Base-by-base conservation (phyloP, 2,329 filamentous ascomycete species). In the Cladophialophora bantiana region DNA sequence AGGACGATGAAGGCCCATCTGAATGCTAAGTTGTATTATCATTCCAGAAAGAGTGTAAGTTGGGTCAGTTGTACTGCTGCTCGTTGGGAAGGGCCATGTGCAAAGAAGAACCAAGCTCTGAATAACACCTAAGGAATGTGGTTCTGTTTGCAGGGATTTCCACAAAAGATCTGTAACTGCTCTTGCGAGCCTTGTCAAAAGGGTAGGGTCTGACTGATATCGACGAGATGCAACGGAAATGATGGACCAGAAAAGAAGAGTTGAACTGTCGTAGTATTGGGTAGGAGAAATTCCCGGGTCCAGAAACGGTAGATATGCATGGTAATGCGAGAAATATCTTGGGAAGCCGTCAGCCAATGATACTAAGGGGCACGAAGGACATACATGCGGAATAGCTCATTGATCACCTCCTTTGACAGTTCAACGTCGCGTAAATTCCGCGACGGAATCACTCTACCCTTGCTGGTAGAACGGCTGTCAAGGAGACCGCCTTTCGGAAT, bases 1-100 rank as follows among this genome's bases (percentile, higher is more conserved):
- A 2, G 87, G 87, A 38, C 87, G 82, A 73, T 89, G 87, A 26
- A 89, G 78, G 52, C 87, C 87, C 65, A 88, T 86, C 72, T 89
- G 86, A 83, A 88, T 87, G 13, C 87, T 85, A 53, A 88, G 82
- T 73, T 89, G 86, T 77, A 89, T 85, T 86, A 89, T 89, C 74
- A 87, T 81, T 54, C 87, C 87, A 65, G 84, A 85, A 10, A 88
- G 79, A 82, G 88, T 88, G 74, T 88, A 88, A 2, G 87, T 89
- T 1, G 86, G 86, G 70, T 89, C 87, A 5, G 83, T 84, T 5
- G 85, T 86, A 0, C 87, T 89, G 53, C 85, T 86, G 71, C 85
- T 87, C 13, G 84, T 86, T 0, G 87, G 87, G 20, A 89, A 81
- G 0, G 87, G 87, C 87, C 87, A 89, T 4, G 86, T 86, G 74